Evolutionary conservation across 2,329 filamentous ascomycete genomes (phyloP).

Genomic region (Trichothecium sympodiale): DNA sequence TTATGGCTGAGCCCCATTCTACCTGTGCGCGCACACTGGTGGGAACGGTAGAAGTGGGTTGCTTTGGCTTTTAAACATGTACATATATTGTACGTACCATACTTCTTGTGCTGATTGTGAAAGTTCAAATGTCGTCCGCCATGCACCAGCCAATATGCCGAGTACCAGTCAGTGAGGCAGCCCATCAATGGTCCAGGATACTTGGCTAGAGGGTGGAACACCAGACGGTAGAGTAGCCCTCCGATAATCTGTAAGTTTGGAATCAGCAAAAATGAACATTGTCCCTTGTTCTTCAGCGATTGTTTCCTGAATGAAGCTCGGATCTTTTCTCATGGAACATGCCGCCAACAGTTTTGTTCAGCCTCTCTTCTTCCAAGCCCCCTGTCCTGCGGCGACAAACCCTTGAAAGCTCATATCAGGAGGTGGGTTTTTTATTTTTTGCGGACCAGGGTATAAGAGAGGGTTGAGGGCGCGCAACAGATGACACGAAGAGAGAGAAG

Average conservation of each 20-base stretch:
- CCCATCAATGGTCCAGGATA: not conserved
- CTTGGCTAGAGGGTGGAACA: conserved; percentile 1
- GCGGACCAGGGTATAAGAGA: not conserved
- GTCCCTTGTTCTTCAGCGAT: too few species aligned
- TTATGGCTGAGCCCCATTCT: not conserved
- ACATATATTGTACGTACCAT: not conserved
- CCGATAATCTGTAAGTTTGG: not conserved
- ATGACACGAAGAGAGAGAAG: not conserved
- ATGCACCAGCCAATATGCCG: not conserved
- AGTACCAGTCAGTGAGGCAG: conserved; percentile 1
- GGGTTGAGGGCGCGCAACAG: not conserved
- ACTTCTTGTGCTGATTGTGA: not conserved
- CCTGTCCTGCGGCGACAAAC: too few species aligned
- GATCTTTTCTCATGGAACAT: too few species aligned
- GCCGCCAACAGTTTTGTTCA: too few species aligned
- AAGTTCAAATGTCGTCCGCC: not conserved
- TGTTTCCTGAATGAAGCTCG: too few species aligned
- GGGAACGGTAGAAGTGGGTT: too few species aligned
- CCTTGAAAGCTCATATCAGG: too few species aligned
- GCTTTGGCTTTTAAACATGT: not conserved
- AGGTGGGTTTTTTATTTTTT: too few species aligned
- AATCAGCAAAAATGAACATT: too few species aligned
- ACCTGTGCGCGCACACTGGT: too few species aligned
- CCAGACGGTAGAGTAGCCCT: not conserved
- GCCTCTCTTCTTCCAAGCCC: too few species aligned